Percentiles rank a stretch among this genome's conserved stretches.
Evolutionary conservation across 345 rosid genomes (phyloP).

Genomic region (Sisymbrium irio): DNA sequence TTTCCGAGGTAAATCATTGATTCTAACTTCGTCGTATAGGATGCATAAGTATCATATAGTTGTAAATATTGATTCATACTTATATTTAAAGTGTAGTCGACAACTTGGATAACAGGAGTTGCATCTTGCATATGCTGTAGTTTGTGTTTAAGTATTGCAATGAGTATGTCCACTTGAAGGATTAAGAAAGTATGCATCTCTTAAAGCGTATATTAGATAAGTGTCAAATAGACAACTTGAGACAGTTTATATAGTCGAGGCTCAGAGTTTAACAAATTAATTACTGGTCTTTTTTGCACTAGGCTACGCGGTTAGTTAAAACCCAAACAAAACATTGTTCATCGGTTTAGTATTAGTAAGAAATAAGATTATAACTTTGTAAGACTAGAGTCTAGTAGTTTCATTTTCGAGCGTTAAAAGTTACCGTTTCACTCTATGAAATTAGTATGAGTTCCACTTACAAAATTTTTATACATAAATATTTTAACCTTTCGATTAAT

Average conservation of each 20-base stretch:
- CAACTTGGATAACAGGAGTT: slow-evolving; percentile 10
- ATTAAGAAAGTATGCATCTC: slow-evolving; percentile 11
- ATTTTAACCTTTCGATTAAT: background rate
- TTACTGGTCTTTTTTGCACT: slow-evolving; percentile 10
- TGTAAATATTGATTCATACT: background rate
- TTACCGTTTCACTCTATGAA: background rate
- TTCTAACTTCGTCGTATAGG: background rate
- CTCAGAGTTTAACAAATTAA: background rate
- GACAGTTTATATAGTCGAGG: background rate
- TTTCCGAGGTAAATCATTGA: slow-evolving; percentile 40
- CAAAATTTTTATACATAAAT: background rate
- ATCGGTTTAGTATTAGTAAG: background rate
- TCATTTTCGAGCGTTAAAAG: no score
- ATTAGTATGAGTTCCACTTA: background rate
- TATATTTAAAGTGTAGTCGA: background rate
- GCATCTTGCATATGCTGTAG: slow-evolving; percentile 17
- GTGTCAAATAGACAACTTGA: slow-evolving; percentile 27
- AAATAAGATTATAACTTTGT: background rate
- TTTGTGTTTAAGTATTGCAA: slow-evolving; percentile 1
- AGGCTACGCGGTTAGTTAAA: background rate
- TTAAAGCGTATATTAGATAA: slow-evolving; percentile 6
- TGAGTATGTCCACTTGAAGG: slow-evolving; percentile 23
- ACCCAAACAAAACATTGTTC: slow-evolving; percentile 6
- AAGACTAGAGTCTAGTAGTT: background rate
- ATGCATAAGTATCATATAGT: background rate